Conservation (phyloP, 2,329 filamentous ascomycete species). For the Fusarium sp. region DNA sequence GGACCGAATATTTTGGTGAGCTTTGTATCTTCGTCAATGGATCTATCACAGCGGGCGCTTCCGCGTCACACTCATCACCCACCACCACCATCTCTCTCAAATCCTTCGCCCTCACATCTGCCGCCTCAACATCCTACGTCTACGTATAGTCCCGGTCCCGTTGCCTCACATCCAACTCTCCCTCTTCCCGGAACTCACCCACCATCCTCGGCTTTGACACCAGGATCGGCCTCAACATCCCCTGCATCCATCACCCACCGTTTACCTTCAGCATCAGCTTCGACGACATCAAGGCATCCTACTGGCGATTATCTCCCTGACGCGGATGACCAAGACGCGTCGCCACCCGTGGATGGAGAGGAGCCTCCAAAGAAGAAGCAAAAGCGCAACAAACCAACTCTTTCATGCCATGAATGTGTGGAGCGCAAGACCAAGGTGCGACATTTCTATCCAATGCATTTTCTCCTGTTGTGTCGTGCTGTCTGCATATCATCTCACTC, state of each 20-base stretch:
- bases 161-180: slow-evolving; percentile 19
- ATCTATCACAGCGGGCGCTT: slow-evolving; percentile 42
- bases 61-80: slow-evolving; percentile 39
- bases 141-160: slow-evolving; percentile 31
- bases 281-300: slow-evolving; percentile 27
- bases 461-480: background rate
- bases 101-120: slow-evolving; percentile 31
- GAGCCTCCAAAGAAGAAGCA: slow-evolving; percentile 73
- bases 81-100: slow-evolving; percentile 23
- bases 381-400: slow-evolving; percentile 84
- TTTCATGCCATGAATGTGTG: slow-evolving; percentile 82
- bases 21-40: slow-evolving; percentile 33
- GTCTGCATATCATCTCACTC: background rate
- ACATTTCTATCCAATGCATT: slow-evolving; percentile 3
- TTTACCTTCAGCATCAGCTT: slow-evolving; percentile 35
- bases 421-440: slow-evolving; percentile 81
- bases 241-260: slow-evolving; percentile 41
- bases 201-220: slow-evolving; percentile 38
- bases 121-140: slow-evolving; percentile 34
- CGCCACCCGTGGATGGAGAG: slow-evolving; percentile 38
- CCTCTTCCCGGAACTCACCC: slow-evolving; percentile 29
- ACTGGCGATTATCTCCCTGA: slow-evolving; percentile 32
- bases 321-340: slow-evolving; percentile 35
- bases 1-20: slow-evolving; percentile 13
- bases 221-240: slow-evolving; percentile 43